Base-by-base conservation (phyloP, 2,329 filamentous ascomycete genomes). In the Venturia pyrina region DNA sequence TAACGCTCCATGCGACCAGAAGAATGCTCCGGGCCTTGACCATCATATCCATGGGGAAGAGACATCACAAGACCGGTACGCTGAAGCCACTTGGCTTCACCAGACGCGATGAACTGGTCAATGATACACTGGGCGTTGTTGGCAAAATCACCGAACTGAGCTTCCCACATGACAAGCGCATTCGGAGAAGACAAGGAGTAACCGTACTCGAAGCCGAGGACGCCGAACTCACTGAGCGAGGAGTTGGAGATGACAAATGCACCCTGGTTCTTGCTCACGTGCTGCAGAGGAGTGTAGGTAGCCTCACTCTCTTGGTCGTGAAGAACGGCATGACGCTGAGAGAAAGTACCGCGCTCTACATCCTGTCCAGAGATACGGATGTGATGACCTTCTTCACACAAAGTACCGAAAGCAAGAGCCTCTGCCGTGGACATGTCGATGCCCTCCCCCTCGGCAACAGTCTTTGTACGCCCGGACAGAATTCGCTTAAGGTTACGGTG, bases 41-140 rank as follows among this genome's bases (percentile, higher is more conserved):
- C 95, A 76, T 99, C 95, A 77, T 98, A 99, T 72, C 95, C 95
- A 80, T 99, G 95, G 65, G 95, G 95, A 66, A 99, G 85, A 68
- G 92, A 97, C 85, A 98, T 89, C 72, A 99, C 91, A 63, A 99
- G 87, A 74, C 95, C 95, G 65, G 93, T 96, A 78, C 95, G 89
- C 82, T 99, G 95, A 80, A 98, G 89, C 95, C 95, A 99, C 82
- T 99, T 99, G 70, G 90, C 88, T 81, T 99, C 95, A 75, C 95
- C 95, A 68, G 95, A 97, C 63, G 95, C 93, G 72, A 99, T 89
- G 80, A 99, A 99, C 80, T 99, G 95, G 78, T 99, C 95, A 74
- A 99, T 96, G 78, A 99, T 96, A 77, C 92, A 96, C 80, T 99
- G 95, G 56, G 95, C 93, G 75, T 97, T 99, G 85, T 99, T 99